Percentiles rank a stretch among this genome's conserved stretches.
Conservation (phyloP, 2,329 filamentous ascomycete species). For the Stagonosporopsis chrysanthemi region DNA sequence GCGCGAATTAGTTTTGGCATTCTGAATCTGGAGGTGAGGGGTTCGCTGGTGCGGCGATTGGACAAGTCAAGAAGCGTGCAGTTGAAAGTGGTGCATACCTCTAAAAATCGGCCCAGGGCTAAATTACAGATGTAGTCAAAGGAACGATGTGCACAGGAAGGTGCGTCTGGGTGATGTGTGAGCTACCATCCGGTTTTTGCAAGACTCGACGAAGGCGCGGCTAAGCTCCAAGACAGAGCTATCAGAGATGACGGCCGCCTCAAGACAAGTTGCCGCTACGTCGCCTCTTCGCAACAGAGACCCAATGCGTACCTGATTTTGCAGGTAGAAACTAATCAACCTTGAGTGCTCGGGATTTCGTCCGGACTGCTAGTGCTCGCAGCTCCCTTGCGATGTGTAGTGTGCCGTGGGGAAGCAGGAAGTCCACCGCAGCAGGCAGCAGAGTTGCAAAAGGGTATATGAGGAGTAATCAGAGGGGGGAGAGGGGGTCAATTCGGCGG, state of each 20-base stretch:
- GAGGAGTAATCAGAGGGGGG: conserved; percentile 20
- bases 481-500: conserved; percentile 28
- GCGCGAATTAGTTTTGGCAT: conserved; percentile 13
- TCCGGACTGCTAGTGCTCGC: conserved; percentile 39
- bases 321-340: conserved; percentile 49
- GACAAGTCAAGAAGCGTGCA: conserved; percentile 2
- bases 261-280: conserved; percentile 12
- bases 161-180: conserved; percentile 32
- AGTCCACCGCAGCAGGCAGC: conserved; percentile 24
- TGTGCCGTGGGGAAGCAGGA: conserved; percentile 20
- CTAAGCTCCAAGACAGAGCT: conserved; percentile 17
- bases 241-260: conserved; percentile 3
- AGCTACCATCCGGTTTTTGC: conserved; percentile 23
- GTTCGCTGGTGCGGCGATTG: conserved; percentile 1
- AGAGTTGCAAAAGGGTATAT: conserved; percentile 19
- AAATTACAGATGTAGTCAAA: conserved; percentile 25
- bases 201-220: conserved; percentile 15
- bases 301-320: conserved; percentile 30
- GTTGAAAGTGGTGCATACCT: conserved; percentile 25
- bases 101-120: conserved; percentile 15
- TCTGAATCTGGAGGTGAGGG: conserved; percentile 11
- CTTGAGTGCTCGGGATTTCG: conserved; percentile 41
- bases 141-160: conserved; percentile 26
- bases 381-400: conserved; percentile 44
- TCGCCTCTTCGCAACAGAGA: conserved; percentile 25